Evolutionary conservation across 2,329 filamentous ascomycete species (phyloP), one percentile per base, ranked within the genome.

Genomic region (Septoria linicola): DNA sequence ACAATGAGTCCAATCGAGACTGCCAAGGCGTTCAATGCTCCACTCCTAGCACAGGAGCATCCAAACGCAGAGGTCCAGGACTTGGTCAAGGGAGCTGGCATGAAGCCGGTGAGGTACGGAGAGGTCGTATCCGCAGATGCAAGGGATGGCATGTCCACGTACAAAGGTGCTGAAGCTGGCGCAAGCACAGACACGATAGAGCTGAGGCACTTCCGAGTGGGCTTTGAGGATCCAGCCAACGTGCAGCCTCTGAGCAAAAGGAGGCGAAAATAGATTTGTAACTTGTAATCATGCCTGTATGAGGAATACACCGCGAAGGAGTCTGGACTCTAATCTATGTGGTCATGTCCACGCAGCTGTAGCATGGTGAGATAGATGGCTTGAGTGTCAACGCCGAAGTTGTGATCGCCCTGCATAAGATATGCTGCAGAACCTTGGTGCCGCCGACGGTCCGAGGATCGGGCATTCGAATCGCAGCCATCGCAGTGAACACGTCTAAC

Each of bases 1-100:
- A 55, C 55, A 1, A 53, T 53, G 55, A 43, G 35, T 30, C 48
- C 55, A 1, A 52, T 57, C 20, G 55, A 58, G 17, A 55, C 52
- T 13, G 55, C 55, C 3, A 58, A 58, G 34, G 55, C 52, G 4
- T 53, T 55, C 36, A 55, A 58, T 35, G 55, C 55, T 13, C 55
- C 49, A 7, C 41, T 58, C 11, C 42, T 58, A 6, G 55, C 52
- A 6, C 25, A 46, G 5, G 44, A 58, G 21, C 44, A 55, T 44
- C 46, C 55, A 3, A 58, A 58, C 32, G 52, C 52, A 3, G 55
- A 55, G 31, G 55, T 55, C 3, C 13, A 32, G 2, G 55, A 58
- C 8, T 39, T 58, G 7, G 52, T 58, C 7, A 51, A 39, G 30
- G 48, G 51, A 8, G 51, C 54, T 2, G 54, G 54, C 8, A 49